Evolutionary conservation across 177 flowering plant species (phyloP), one percentile per base, ranked within the genome.

Genomic region (Vitis hybrid): DNA sequence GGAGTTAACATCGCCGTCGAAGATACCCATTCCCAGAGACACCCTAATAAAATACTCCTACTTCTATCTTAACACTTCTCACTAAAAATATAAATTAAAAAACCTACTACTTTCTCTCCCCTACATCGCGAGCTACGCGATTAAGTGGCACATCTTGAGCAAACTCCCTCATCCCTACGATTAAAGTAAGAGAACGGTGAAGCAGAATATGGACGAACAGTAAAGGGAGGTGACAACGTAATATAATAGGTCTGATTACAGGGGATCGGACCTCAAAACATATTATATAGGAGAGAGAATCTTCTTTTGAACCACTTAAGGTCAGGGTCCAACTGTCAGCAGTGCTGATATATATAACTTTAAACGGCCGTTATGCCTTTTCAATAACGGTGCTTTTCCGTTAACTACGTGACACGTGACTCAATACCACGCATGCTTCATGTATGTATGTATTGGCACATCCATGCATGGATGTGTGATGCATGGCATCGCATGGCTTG

Each of bases 301-400:
- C 78, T 70, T 48, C 74, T 75, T 75, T 70, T 51, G 61, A 61
- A 62, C 51, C 61, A 57, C 55, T 19, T 48, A 62, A 68, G 72
- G 57, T 57, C 68, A 21, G 63, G 32, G 50, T 64, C 77, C 78
- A 75, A 67, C 74, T 71, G 79, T 72, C 79, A 64, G 60, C 74
- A 50, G 54, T 13, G 61, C 62, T 34, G 49, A 66, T 58, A 52
- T 71, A 51, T 2, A 50, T 18, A 15, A 23, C 60, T 72, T 51
- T 58, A 51, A 75, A 68, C 72, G 75, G 62, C 75, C 75, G 72
- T 71, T 64, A 63, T 57, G 62, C 63, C 58, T 48, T 59, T 59
- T 60, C 32, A 11, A 51, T 71, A 71, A 62, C 78, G 68, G 71
- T 39, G 74, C 60, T 34, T 73, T 66, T 57, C 74, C 74, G 74